Evolutionary conservation across 164 flowering plant genomes (phyloP).

Genomic region (Brasenia schreberi): DNA sequence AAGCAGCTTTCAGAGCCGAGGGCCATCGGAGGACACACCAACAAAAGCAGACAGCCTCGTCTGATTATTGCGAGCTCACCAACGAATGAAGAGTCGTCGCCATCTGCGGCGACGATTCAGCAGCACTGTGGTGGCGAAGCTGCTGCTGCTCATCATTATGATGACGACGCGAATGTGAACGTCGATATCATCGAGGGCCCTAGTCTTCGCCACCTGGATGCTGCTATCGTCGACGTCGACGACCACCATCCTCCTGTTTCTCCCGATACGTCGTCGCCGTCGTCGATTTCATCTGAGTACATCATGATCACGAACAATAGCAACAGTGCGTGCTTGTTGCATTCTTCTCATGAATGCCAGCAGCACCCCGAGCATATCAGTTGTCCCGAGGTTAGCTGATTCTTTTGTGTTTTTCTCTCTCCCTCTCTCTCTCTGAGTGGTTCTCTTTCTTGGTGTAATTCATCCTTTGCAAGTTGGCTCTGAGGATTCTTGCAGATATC

Average conservation of each 20-base stretch:
- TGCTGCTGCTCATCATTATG: not conserved
- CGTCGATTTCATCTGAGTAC: not conserved
- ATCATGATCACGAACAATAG: conserved; percentile 6
- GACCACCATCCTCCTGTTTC: not conserved
- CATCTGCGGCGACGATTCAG: not conserved
- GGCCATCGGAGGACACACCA: conserved; percentile 25
- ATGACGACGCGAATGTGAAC: not conserved
- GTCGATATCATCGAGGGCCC: not conserved
- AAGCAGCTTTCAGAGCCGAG: conserved; percentile 39
- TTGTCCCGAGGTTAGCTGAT: conserved; percentile 7
- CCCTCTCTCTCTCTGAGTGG: conserved; percentile 4
- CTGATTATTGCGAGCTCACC: not conserved
- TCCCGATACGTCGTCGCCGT: not conserved
- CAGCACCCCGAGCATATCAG: conserved; percentile 6
- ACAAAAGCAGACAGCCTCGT: not conserved
- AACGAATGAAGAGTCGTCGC: not conserved
- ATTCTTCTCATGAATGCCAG: conserved; percentile 1
- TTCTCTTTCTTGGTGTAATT: not conserved
- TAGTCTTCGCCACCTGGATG: not conserved
- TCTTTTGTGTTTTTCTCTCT: conserved; percentile 1
- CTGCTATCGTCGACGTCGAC: not conserved
- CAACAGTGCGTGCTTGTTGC: conserved; percentile 5
- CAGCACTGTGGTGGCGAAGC: not conserved
- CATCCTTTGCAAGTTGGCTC: not conserved
- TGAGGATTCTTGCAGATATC: conserved; percentile 1